Conservation (phyloP, 129 eudicot genomes). For the Calendula officinalis region DNA sequence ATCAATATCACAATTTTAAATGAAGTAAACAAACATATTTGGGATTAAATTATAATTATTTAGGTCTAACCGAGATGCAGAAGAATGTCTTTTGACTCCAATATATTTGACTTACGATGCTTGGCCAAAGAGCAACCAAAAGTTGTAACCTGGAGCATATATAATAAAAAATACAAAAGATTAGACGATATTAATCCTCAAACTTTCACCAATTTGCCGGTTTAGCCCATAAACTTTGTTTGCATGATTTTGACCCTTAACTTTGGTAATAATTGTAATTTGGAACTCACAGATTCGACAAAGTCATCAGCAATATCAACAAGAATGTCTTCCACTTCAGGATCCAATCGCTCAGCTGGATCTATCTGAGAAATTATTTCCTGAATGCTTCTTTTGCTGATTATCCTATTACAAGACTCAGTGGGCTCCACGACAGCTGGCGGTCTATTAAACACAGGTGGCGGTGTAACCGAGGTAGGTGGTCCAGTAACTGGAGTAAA, state of each 20-base stretch:
- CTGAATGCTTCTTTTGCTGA: conserved; percentile 83
- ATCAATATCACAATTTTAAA: conserved; percentile 20
- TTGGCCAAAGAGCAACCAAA: conserved; percentile 95
- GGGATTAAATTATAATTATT: background rate
- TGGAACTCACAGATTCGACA: conserved; percentile 81
- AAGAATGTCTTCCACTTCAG: conserved; percentile 91
- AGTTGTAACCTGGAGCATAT: conserved; percentile 61
- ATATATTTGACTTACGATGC: conserved; percentile 85
- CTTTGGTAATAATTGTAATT: too few relatives aligned
- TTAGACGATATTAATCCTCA: background rate
- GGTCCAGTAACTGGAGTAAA: conserved; percentile 43
- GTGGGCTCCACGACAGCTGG: conserved; percentile 43
- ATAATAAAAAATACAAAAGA: background rate
- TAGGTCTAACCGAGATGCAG: conserved; percentile 72
- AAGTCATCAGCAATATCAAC: conserved; percentile 91
- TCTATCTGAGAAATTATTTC: conserved; percentile 88
- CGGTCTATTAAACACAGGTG: conserved; percentile 33
- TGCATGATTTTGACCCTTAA: conserved; percentile 1
- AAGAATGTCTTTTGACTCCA: conserved; percentile 94
- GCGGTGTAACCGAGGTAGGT: conserved; percentile 38
- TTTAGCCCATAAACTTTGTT: background rate
- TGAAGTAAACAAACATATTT: background rate
- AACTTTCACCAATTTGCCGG: too few relatives aligned
- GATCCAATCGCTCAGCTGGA: conserved; percentile 75
- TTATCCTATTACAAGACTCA: conserved; percentile 61